phyloP scores from a whole-genome alignment of 2,329 filamentous ascomycete genomes.

The Phialemoniopsis sp. region DNA sequence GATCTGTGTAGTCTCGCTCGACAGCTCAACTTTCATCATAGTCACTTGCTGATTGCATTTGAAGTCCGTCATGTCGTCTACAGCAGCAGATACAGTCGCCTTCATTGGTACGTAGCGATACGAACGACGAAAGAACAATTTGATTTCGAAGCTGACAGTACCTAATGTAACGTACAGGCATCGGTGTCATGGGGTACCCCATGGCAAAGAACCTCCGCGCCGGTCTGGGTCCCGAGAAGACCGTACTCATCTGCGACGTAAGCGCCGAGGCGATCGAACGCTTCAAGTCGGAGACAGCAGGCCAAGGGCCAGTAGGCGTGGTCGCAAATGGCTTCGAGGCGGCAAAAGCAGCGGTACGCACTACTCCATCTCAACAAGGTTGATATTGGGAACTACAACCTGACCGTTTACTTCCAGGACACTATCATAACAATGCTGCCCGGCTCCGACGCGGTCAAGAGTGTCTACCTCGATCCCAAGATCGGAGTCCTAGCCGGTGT shows the following conservation, averaged over 20 bases:
- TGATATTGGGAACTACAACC: too few relatives aligned
- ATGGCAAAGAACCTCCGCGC: constrained; percentile 26
- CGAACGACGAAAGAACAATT: too few relatives aligned
- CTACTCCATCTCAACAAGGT: too few relatives aligned
- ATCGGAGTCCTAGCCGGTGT: constrained; percentile 25
- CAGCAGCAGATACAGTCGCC: constrained; percentile 18
- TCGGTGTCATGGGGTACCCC: constrained; percentile 27
- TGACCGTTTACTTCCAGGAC: constrained; percentile 13
- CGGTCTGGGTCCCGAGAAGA: constrained; percentile 15
- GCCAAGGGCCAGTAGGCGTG: constrained; percentile 26
- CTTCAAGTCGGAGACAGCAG: constrained; percentile 28
- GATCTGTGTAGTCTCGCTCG: too few relatives aligned
- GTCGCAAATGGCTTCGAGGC: constrained; percentile 30
- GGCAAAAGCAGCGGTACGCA: constrained; percentile 23
- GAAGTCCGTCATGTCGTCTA: constrained; percentile 7
- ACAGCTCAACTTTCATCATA: too few relatives aligned
- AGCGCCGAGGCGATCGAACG: constrained; percentile 24
- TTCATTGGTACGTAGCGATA: constrained; percentile 18
- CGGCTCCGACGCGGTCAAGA: constrained; percentile 24
- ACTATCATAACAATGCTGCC: constrained; percentile 36
- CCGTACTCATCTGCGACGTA: constrained; percentile 27
- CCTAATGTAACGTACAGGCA: constrained; percentile 17
- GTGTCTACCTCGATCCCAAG: constrained; percentile 27
- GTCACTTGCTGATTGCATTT: too few relatives aligned
- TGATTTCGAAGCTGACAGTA: neutral